These are phyloP conservation scores for Cyclospora cayetanensis DNA, from an alignment of 169 alveolate genomes.

Conservation along the genomic window DNA sequence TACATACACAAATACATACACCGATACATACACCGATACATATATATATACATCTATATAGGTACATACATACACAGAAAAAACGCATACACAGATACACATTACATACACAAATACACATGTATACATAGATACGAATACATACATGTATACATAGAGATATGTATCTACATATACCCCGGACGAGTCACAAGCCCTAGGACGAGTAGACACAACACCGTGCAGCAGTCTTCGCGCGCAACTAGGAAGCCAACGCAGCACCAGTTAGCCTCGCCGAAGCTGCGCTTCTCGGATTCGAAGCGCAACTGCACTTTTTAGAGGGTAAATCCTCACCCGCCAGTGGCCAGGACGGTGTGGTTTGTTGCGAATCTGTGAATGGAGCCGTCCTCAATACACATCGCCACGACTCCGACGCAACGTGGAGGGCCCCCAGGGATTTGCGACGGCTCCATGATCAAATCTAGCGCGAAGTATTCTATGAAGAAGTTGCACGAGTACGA, in stretches of 20 bases:
- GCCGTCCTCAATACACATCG: conserved; percentile 96
- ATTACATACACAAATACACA: not conserved
- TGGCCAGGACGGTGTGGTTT: conserved; percentile 94
- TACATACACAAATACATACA: not conserved
- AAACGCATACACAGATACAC: not conserved
- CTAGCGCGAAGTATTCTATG: conserved; percentile 97
- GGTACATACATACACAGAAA: not conserved
- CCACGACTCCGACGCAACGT: conserved; percentile 93
- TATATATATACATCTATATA: no score
- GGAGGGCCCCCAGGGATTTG: not conserved
- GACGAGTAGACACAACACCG: no score
- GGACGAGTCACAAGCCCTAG: no score
- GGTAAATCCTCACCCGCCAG: conserved; percentile 93
- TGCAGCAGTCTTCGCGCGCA: no score
- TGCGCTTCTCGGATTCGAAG: no score
- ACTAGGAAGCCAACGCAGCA: no score
- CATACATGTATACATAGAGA: not conserved
- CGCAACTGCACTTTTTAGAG: no score
- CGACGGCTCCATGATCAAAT: conserved; percentile 90
- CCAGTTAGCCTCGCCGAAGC: no score
- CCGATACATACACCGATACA: not conserved
- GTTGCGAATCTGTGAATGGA: conserved; percentile 96
- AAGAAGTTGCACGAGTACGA: conserved; percentile 94
- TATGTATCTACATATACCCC: not conserved
- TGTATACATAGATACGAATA: not conserved